phyloP scores from a whole-genome alignment of 1,139 yeast species.

The Yamadazyma oceani region DNA sequence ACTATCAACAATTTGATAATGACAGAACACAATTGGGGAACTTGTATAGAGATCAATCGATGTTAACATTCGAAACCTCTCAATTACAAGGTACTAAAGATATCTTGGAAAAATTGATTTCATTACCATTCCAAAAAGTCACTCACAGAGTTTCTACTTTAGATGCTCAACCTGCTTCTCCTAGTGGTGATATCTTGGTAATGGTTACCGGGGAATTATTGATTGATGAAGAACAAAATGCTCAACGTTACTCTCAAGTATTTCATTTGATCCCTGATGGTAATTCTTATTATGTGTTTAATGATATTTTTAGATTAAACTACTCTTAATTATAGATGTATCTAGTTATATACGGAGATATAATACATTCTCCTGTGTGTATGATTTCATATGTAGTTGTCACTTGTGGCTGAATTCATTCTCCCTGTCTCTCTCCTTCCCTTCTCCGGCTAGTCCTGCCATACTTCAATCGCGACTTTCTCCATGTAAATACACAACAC shows the following conservation, averaged over 20 bases:
- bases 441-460: too few relatives aligned
- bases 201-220: slow-evolving; percentile 97
- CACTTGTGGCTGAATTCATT: too few relatives aligned
- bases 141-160: slow-evolving; percentile 90
- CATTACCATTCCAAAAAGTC: slow-evolving; percentile 89
- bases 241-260: slow-evolving; percentile 95
- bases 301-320: slow-evolving; percentile 94
- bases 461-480: slow-evolving; percentile 4
- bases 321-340: slow-evolving; percentile 41
- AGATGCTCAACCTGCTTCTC: slow-evolving; percentile 97
- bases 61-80: slow-evolving; percentile 94
- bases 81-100: slow-evolving; percentile 93
- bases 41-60: slow-evolving; percentile 93
- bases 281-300: slow-evolving; percentile 86
- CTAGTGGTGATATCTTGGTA: slow-evolving; percentile 89
- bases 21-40: slow-evolving; percentile 92
- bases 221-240: slow-evolving; percentile 89
- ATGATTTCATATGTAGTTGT: too few relatives aligned
- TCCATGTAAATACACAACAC: too few relatives aligned
- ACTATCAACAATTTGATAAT: slow-evolving; percentile 92
- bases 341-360: neutral
- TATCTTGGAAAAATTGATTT: slow-evolving; percentile 85
- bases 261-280: slow-evolving; percentile 96
- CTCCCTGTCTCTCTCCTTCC: too few relatives aligned
- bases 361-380: too few relatives aligned